A percentile compares a stretch with the other conserved stretches of the same genome.
Conservation (phyloP, 2,329 filamentous ascomycete genomes). For the Teratosphaeriaceae sp. region DNA sequence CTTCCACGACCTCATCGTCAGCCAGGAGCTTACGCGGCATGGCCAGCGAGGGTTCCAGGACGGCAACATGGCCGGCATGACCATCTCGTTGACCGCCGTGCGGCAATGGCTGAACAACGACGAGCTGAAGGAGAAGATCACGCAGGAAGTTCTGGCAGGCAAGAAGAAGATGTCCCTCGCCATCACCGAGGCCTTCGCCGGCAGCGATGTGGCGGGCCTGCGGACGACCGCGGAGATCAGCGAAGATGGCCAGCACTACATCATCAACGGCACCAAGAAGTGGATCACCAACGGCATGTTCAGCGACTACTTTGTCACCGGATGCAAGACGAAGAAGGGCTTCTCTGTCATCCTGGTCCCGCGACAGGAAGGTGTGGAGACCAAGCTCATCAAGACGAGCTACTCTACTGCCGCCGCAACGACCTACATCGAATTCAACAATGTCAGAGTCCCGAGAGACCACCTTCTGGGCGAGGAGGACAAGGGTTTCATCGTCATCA, state of each 20-base stretch:
- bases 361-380: slow-evolving; percentile 67
- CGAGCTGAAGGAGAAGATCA: slow-evolving; percentile 58
- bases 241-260: slow-evolving; percentile 65
- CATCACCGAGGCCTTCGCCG: slow-evolving; percentile 84
- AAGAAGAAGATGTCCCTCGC: slow-evolving; percentile 85
- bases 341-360: slow-evolving; percentile 71
- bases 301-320: slow-evolving; percentile 76
- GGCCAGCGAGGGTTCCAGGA: slow-evolving; percentile 81
- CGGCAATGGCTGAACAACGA: slow-evolving; percentile 69
- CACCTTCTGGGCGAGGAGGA: slow-evolving; percentile 76
- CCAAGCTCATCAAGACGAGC: slow-evolving; percentile 69
- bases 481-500: slow-evolving; percentile 77
- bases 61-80: slow-evolving; percentile 81
- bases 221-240: slow-evolving; percentile 74
- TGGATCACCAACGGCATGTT: slow-evolving; percentile 69
- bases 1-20: slow-evolving; percentile 73
- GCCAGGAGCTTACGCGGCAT: slow-evolving; percentile 64
- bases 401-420: slow-evolving; percentile 77
- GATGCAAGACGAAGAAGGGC: slow-evolving; percentile 71
- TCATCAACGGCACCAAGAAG: slow-evolving; percentile 69
- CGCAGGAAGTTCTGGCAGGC: slow-evolving; percentile 66
- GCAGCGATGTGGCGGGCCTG: slow-evolving; percentile 72
- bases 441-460: slow-evolving; percentile 75
- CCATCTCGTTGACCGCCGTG: slow-evolving; percentile 72
- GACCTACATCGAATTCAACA: slow-evolving; percentile 73